Conservation (phyloP, 257 asterid species). For the Lycium ferocissimum region DNA sequence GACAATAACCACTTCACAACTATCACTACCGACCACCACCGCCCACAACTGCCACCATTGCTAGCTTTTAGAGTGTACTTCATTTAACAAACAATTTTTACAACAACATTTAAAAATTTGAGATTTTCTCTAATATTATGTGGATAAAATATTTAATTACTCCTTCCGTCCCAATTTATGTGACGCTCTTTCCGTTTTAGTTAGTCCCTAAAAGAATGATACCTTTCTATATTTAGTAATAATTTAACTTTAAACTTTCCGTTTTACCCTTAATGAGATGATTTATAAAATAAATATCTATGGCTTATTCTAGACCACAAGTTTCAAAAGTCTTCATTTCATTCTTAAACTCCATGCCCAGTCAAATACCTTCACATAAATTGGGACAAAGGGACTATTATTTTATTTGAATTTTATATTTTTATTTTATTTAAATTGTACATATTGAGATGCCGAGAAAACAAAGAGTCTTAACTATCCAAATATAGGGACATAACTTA, state of each 20-base stretch:
- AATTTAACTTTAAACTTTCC: too few relatives aligned
- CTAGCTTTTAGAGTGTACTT: constrained; percentile 11
- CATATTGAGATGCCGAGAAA: neutral
- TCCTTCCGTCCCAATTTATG: too few relatives aligned
- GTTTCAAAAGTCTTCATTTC: too few relatives aligned
- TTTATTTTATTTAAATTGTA: neutral
- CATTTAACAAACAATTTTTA: constrained; percentile 12
- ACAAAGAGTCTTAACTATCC: constrained; percentile 11
- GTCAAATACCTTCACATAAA: too few relatives aligned
- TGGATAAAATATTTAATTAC: neutral
- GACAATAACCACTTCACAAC: neutral
- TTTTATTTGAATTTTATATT: neutral
- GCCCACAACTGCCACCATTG: neutral
- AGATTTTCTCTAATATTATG: constrained; percentile 21
- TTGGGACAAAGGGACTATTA: too few relatives aligned
- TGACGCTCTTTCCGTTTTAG: too few relatives aligned
- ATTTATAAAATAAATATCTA: too few relatives aligned
- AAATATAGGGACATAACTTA: neutral
- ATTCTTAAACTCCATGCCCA: too few relatives aligned
- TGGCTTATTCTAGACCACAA: too few relatives aligned
- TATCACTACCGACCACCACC: neutral
- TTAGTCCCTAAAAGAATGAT: too few relatives aligned
- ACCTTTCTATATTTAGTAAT: too few relatives aligned
- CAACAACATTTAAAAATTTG: neutral
- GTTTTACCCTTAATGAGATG: too few relatives aligned